These are phyloP conservation scores for Sherardia arvensis DNA, from an alignment of 257 asterid genomes.

Conservation along the genomic window DNA sequence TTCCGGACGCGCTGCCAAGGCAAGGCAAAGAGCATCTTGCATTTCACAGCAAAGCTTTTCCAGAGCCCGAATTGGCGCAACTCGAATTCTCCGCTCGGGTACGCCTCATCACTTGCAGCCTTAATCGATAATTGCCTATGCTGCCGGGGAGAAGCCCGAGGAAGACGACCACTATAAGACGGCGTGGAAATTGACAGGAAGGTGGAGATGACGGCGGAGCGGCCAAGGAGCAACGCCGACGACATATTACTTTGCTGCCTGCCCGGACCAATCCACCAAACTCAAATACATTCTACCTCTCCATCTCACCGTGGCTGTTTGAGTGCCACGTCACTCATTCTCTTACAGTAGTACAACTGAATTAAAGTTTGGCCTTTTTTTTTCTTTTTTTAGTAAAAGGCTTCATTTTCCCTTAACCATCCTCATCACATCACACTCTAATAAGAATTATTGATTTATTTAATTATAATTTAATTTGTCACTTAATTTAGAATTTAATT, in stretches of 20 bases:
- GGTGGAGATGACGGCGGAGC: conserved; percentile 33
- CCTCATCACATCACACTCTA: too few species aligned
- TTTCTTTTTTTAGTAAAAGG: too few species aligned
- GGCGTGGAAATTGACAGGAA: conserved; percentile 2
- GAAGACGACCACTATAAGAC: too few species aligned
- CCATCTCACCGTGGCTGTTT: conserved; percentile 13
- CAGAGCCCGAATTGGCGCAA: conserved; percentile 46
- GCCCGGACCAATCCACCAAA: not conserved
- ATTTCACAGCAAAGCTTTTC: conserved; percentile 61
- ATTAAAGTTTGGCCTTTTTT: too few species aligned
- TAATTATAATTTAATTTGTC: too few species aligned
- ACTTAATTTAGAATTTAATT: too few species aligned
- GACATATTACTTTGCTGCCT: conserved; percentile 10
- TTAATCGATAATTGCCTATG: conserved; percentile 19
- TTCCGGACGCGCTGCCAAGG: conserved; percentile 95
- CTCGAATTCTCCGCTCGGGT: conserved; percentile 80
- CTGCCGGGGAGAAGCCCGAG: not conserved
- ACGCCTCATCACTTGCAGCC: conserved; percentile 35
- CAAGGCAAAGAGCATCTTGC: conserved; percentile 62
- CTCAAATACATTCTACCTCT: not conserved
- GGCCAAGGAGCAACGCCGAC: conserved; percentile 35
- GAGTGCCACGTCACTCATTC: conserved; percentile 16
- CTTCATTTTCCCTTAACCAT: too few species aligned
- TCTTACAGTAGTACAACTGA: too few species aligned
- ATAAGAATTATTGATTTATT: too few species aligned